Percentiles rank a stretch among this genome's conserved stretches.
Evolutionary conservation across 2,329 filamentous ascomycete genomes (phyloP).

Genomic region (Amphichorda felina): DNA sequence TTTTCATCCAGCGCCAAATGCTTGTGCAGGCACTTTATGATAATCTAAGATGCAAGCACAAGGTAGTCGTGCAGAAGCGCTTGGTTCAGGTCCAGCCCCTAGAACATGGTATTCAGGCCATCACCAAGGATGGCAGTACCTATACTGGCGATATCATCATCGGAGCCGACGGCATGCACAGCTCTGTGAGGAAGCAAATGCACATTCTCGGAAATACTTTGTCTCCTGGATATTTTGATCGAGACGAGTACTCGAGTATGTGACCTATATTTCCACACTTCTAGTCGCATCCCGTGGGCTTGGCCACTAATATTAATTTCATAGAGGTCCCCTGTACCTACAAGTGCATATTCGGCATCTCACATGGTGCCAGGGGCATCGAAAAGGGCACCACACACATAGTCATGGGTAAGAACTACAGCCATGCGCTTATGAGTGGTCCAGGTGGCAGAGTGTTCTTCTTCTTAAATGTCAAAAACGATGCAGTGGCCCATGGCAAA

Average conservation of each 20-base stretch:
- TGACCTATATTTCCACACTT: neutral
- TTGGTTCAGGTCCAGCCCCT: conserved; percentile 6
- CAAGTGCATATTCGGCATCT: conserved; percentile 22
- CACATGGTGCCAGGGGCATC: conserved; percentile 11
- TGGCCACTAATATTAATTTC: neutral
- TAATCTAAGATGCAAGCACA: conserved; percentile 16
- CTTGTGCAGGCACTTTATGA: conserved; percentile 20
- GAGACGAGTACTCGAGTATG: conserved; percentile 6
- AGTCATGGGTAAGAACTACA: conserved; percentile 5
- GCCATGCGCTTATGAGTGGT: conserved; percentile 14
- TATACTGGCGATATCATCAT: conserved; percentile 19
- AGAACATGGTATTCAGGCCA: conserved; percentile 9
- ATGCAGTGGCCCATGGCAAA: conserved; percentile 13
- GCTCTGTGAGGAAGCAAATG: conserved; percentile 16
- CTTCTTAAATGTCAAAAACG: conserved; percentile 19
- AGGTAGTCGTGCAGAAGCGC: conserved; percentile 7
- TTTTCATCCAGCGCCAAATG: conserved; percentile 21
- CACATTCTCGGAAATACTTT: conserved; percentile 8
- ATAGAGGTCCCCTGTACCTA: conserved; percentile 10
- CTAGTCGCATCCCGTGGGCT: no score
- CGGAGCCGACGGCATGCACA: conserved; percentile 25
- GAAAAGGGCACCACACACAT: neutral
- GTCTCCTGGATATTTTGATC: conserved; percentile 10
- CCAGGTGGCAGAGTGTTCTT: conserved; percentile 17
- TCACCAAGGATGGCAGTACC: conserved; percentile 17